Evolutionary conservation across 495 filamentous ascomycete species (phyloP).

Genomic region (Wilcoxina mikolae): DNA sequence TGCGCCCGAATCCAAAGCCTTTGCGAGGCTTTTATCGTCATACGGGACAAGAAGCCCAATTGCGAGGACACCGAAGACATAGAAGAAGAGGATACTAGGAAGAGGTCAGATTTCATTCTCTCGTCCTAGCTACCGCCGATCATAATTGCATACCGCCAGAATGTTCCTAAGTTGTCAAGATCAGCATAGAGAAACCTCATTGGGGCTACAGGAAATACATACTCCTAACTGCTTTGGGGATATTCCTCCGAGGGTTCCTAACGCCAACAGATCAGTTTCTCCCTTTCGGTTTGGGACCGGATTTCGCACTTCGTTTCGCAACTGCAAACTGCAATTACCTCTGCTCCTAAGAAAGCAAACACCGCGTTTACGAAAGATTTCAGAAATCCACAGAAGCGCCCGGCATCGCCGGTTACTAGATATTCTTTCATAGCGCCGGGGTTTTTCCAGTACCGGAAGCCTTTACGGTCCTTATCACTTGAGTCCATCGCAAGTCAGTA

Average conservation of each 20-base stretch:
- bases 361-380: conserved; percentile 57
- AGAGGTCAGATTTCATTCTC: conserved; percentile 20
- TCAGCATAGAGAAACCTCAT: neutral
- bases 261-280: too few species aligned
- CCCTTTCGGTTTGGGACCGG: too few species aligned
- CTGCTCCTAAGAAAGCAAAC: conserved; percentile 57
- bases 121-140: neutral
- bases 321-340: conserved; percentile 45
- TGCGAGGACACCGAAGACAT: conserved; percentile 55
- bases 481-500: neutral
- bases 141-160: neutral
- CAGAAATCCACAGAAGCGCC: conserved; percentile 51
- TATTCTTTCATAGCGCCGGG: conserved; percentile 58
- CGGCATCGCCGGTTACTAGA: neutral
- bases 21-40: conserved; percentile 39
- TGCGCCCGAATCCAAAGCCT: conserved; percentile 29
- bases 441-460: conserved; percentile 40
- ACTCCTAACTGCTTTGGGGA: conserved; percentile 3
- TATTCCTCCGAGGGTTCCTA: conserved; percentile 47
- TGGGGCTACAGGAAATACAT: neutral
- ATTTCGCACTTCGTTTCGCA: conserved; percentile 3
- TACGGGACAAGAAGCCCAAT: conserved; percentile 52
- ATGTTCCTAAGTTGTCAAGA: neutral
- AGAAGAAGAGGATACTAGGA: conserved; percentile 51
- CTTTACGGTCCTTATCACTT: conserved; percentile 2